Base-by-base conservation (phyloP, 1,139 yeast genomes). In the Meyerozyma athensensis region DNA sequence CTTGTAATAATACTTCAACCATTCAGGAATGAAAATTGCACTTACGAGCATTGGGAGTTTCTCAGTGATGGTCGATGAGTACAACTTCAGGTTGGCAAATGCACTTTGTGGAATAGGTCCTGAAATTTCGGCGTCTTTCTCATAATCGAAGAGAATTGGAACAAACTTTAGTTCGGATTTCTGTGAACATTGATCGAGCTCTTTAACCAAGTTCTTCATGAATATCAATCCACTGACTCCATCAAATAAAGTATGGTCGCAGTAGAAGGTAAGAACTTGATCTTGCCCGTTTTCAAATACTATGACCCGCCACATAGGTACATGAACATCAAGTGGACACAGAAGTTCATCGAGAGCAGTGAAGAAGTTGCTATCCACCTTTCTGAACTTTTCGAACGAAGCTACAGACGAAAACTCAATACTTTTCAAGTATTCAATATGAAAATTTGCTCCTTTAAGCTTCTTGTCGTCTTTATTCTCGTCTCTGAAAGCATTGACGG, bases 221-320 rank as follows among this genome's bases (percentile, higher is more conserved):
- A 69, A 66, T 31, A 50, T 48, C 7, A 52, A 46, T 1, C 58
- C 68, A 2, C 68, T 49, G 12, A 49, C 52, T 3, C 74, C 75
- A 45, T 68, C 74, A 26, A 56, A 56, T 9, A 61, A 44, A 1
- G 58, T 31, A 44, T 69, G 75, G 43, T 66, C 66, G 39, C 58
- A 58, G 12, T 48, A 48, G 22, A 60, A 56, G 1, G 62, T 41
- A 4, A 65, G 28, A 28, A 58, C 49, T 31, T 49, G 54, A 4
- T 30, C 42, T 4, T 40, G 45, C n/a, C 43, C 40, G n/a, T 46
- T 46, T 30, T 51, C 46, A 36, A 47, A 49, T 1, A 65, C 53
- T 4, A 51, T 36, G 4, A 65, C 33, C 33, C 49, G 47, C 71
- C 71, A 66, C 13, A 59, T 43, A 4, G 70, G 69, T n/a, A 43